These are phyloP conservation scores for Ceraceosorus bombacis DNA, from an alignment of 1,284 basidiomycete species.

Conservation along the genomic window DNA sequence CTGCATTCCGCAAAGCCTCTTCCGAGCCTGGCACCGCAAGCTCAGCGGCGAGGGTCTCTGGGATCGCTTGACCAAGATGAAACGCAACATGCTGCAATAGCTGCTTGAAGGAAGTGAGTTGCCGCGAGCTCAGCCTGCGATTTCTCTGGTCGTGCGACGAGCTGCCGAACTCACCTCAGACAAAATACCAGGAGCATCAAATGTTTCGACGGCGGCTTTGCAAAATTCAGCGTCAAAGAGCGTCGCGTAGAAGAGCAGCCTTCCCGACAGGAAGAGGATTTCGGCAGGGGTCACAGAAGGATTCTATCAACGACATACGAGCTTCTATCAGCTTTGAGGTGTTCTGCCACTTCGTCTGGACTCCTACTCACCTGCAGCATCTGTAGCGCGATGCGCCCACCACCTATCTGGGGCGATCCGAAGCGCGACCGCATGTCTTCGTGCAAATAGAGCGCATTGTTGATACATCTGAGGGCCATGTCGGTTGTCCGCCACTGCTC, in stretches of 20 bases:
- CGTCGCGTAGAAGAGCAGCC: conserved; percentile 40
- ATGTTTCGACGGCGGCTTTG: conserved; percentile 24
- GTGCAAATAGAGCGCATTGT: conserved; percentile 39
- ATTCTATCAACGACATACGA: not conserved
- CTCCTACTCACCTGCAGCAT: conserved; percentile 10
- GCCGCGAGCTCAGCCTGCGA: not conserved
- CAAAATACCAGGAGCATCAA: conserved; percentile 17
- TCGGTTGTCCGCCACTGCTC: conserved; percentile 19
- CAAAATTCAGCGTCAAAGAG: conserved; percentile 37
- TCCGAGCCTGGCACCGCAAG: conserved; percentile 1
- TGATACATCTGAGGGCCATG: conserved; percentile 35
- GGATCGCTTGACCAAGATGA: too few relatives aligned
- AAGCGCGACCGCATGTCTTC: conserved; percentile 21
- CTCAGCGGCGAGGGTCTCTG: not conserved
- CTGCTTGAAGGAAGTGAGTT: too few relatives aligned
- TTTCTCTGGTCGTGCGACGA: not conserved
- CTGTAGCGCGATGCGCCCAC: conserved; percentile 20
- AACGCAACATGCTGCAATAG: too few relatives aligned
- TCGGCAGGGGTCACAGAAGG: conserved; percentile 20
- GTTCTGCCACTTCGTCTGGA: not conserved
- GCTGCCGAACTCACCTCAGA: conserved; percentile 4
- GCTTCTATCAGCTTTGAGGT: not conserved
- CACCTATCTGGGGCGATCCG: conserved; percentile 17
- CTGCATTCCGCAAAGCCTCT: conserved; percentile 13
- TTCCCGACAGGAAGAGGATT: conserved; percentile 30